These are phyloP conservation scores for Fagopyrum esculentum DNA, from an alignment of 148 eudicot species.

Conservation along the genomic window DNA sequence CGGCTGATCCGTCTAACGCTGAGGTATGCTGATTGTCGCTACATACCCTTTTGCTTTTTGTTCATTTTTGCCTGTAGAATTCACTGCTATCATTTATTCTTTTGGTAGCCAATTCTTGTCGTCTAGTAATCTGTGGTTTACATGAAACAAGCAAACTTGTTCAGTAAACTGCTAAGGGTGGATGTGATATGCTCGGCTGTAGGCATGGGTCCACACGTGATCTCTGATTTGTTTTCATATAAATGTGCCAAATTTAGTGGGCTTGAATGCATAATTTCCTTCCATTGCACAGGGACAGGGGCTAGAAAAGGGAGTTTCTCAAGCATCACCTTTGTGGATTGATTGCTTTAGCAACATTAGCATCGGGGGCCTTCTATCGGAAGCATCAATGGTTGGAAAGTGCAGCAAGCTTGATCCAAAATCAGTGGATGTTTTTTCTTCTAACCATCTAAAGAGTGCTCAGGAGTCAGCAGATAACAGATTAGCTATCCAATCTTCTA, in stretches of 20 bases:
- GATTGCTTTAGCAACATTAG: slow-evolving; percentile 43
- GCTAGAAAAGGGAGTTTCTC: slow-evolving; percentile 20
- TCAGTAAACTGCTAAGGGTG: neutral
- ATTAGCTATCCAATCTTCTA: slow-evolving; percentile 7
- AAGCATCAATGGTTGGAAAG: slow-evolving; percentile 34
- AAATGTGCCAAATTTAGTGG: neutral
- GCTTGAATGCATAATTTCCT: neutral
- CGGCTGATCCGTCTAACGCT: slow-evolving; percentile 18
- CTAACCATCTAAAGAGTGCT: slow-evolving; percentile 12
- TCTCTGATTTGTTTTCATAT: neutral
- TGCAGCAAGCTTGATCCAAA: slow-evolving; percentile 19
- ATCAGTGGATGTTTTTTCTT: slow-evolving; percentile 16
- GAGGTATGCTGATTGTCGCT: slow-evolving; percentile 23
- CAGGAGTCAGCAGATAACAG: slow-evolving; percentile 22
- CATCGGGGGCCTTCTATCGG: slow-evolving; percentile 45
- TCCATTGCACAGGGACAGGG: slow-evolving; percentile 31
- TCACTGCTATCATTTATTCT: neutral
- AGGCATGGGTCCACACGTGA: neutral
- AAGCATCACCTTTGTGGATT: slow-evolving; percentile 40
- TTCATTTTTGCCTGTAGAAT: neutral
- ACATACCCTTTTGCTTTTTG: neutral
- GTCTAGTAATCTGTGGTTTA: neutral
- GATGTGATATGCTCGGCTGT: neutral
- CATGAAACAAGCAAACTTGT: neutral
- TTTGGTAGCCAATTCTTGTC: neutral